A percentile compares a stretch with the other conserved stretches of the same genome.
phyloP scores from a whole-genome alignment of 805 yeast genomes.

The Blastobotrys peoriensis region DNA sequence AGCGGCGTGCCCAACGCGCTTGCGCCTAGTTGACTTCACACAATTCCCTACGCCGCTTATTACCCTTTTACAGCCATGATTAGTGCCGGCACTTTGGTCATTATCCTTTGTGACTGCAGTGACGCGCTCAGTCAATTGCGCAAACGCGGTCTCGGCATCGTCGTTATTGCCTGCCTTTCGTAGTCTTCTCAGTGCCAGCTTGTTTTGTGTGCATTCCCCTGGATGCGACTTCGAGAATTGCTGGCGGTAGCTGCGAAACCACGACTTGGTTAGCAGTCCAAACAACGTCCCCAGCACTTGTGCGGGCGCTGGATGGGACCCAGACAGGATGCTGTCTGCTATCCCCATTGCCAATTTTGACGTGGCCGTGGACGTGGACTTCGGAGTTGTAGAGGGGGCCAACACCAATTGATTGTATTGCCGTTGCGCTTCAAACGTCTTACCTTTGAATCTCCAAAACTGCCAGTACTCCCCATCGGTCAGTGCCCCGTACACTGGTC shows the following conservation, averaged over 20 bases:
- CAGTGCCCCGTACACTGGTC: background rate
- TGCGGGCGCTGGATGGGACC: too few species aligned
- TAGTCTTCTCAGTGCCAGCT: background rate
- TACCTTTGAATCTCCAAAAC: constrained; percentile 1
- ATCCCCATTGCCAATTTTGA: too few species aligned
- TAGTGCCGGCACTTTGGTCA: background rate
- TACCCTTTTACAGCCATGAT: background rate
- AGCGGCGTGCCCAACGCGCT: too few species aligned
- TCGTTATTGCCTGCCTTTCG: background rate
- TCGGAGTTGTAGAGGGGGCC: too few species aligned
- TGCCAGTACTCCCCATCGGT: background rate
- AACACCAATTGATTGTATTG: too few species aligned
- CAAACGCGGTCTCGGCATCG: background rate
- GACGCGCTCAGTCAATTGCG: background rate
- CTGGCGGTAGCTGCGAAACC: background rate
- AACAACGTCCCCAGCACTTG: background rate
- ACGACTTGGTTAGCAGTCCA: background rate
- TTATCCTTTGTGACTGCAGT: background rate
- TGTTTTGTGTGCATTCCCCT: background rate
- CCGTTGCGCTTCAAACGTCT: background rate
- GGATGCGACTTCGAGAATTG: background rate
- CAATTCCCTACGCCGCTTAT: too few species aligned
- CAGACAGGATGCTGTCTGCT: too few species aligned
- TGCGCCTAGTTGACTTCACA: too few species aligned
- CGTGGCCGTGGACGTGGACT: too few species aligned